A percentile compares a stretch with the other conserved stretches of the same genome.
Evolutionary conservation across 176 grass and related monocot genomes (phyloP).

Genomic region (Oryza brachyantha): DNA sequence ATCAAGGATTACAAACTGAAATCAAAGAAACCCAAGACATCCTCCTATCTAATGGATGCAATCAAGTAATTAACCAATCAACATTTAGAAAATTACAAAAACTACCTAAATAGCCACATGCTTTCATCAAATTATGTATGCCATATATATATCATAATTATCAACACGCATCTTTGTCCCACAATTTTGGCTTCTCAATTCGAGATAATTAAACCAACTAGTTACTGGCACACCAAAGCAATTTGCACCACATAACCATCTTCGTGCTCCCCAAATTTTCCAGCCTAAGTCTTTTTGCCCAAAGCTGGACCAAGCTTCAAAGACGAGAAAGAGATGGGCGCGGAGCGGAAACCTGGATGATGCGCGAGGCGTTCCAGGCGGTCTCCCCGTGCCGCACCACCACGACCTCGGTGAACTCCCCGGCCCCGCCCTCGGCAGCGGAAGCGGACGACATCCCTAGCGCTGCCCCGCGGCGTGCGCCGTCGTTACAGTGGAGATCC

Average conservation of each 20-base stretch:
- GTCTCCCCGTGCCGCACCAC: constrained; percentile 78
- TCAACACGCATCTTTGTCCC: neutral
- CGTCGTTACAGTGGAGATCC: neutral
- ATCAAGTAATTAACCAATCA: neutral
- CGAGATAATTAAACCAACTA: neutral
- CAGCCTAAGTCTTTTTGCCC: neutral
- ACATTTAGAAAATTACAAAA: neutral
- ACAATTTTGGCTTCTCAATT: neutral
- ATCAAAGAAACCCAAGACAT: neutral
- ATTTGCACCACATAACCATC: neutral
- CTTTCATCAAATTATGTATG: neutral
- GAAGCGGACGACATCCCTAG: constrained; percentile 34
- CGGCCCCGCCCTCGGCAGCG: neutral
- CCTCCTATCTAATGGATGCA: neutral
- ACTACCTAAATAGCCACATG: neutral
- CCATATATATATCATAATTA: neutral
- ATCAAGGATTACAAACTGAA: neutral
- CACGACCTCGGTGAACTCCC: constrained; percentile 68
- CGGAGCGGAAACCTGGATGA: constrained; percentile 52
- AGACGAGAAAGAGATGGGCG: neutral
- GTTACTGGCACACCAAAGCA: neutral
- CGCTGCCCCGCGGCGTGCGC: neutral
- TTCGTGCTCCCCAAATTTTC: neutral
- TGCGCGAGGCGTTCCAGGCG: constrained; percentile 71
- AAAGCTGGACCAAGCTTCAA: too few relatives aligned